Evolutionary conservation across 1,139 yeast genomes (phyloP).

Genomic region (Saccharomyces hybrid): DNA sequence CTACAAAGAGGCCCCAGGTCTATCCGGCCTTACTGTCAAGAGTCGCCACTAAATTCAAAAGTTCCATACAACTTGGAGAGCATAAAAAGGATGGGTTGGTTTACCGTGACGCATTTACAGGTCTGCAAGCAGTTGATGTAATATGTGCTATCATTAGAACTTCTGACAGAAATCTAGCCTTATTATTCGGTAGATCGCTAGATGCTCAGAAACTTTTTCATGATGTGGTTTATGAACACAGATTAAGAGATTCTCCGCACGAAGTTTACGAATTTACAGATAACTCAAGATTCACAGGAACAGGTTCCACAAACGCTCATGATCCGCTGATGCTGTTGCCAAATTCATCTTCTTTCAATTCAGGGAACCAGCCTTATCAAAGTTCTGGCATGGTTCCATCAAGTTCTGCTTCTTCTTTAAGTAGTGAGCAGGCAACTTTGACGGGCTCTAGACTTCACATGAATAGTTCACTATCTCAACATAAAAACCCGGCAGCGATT

Average conservation of each 20-base stretch:
- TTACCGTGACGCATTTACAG: constrained; percentile 90
- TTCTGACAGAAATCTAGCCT: constrained; percentile 82
- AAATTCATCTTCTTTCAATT: constrained; percentile 6
- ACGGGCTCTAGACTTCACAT: neutral
- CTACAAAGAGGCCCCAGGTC: constrained; percentile 33
- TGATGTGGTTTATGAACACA: constrained; percentile 91
- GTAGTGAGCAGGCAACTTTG: constrained; percentile 14
- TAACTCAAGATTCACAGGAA: constrained; percentile 30
- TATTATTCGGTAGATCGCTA: constrained; percentile 79
- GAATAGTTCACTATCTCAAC: neutral
- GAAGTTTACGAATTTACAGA: constrained; percentile 88
- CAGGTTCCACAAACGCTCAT: constrained; percentile 11
- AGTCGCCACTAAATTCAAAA: constrained; percentile 75
- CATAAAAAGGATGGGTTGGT: constrained; percentile 90
- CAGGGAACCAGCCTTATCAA: constrained; percentile 7
- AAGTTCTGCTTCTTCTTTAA: constrained; percentile 23
- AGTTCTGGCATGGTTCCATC: constrained; percentile 9
- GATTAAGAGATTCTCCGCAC: constrained; percentile 75
- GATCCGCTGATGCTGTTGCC: constrained; percentile 25
- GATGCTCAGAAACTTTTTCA: constrained; percentile 94
- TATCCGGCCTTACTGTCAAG: constrained; percentile 85
- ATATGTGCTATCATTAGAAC: constrained; percentile 80
- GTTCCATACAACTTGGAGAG: constrained; percentile 62
- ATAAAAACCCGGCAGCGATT: constrained; percentile 3
- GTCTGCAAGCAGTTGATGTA: constrained; percentile 86